These are phyloP conservation scores for Papilionanthe hybrid DNA, from an alignment of 116 monocot species.

Conservation along the genomic window DNA sequence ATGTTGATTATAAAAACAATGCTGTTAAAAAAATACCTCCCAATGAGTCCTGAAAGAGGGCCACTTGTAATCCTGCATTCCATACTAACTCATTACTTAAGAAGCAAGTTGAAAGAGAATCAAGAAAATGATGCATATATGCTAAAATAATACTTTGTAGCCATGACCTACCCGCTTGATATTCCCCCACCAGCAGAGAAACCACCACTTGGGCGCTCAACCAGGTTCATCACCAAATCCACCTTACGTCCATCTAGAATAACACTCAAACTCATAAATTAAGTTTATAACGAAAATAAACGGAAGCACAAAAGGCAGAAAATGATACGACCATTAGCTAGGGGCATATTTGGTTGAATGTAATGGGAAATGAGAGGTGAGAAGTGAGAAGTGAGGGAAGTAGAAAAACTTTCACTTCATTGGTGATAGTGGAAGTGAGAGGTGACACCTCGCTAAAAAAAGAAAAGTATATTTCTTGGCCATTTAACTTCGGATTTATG, in stretches of 20 bases:
- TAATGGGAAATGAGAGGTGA: background rate
- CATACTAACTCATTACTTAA: slow-evolving; percentile 10
- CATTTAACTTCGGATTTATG: too few relatives aligned
- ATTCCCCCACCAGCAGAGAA: slow-evolving; percentile 97
- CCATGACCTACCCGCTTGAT: slow-evolving; percentile 83
- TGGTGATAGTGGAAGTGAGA: background rate
- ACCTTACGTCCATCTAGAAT: slow-evolving; percentile 84
- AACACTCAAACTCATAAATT: background rate
- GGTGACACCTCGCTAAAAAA: background rate
- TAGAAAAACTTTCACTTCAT: background rate
- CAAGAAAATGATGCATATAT: background rate
- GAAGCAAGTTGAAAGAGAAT: background rate
- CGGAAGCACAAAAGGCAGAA: background rate
- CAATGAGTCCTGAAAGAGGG: slow-evolving; percentile 93
- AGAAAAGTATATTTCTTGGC: too few relatives aligned
- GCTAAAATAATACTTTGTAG: background rate
- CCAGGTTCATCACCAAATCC: slow-evolving; percentile 95
- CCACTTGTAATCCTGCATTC: slow-evolving; percentile 84
- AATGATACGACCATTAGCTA: background rate
- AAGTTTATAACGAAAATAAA: background rate
- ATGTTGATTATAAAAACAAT: background rate
- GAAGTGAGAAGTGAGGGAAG: background rate
- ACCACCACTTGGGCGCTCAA: slow-evolving; percentile 87
- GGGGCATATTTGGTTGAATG: background rate
- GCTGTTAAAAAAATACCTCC: slow-evolving; percentile 53